Base-by-base conservation (phyloP, 2,329 filamentous ascomycete genomes). In the Domatiomyces globalis region DNA sequence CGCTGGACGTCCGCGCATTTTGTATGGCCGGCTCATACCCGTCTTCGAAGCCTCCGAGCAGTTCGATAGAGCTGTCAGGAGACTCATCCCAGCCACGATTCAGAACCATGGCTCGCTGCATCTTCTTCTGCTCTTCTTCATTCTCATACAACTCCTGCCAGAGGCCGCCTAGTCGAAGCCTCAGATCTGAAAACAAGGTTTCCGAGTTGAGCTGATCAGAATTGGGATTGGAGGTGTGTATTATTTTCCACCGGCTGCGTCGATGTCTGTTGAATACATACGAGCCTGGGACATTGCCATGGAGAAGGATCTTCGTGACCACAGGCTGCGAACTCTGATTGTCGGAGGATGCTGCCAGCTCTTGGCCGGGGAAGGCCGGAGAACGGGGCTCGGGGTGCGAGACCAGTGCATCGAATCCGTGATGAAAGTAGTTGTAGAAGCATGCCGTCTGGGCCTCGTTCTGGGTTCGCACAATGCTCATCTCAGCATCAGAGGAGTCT, bases 381-480 rank as follows among this genome's bases (percentile, higher is more conserved):
- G 20, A 17, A 15, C 39, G 15, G 36, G 36, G 5, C 25, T 42
- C 15, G 7, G 82, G 84, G 0, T 84, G 81, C 0, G 90, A 94
- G n/a, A 98, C 78, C 4, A 96, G 75, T 8, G 95, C 78, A 66
- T 98, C 92, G 63, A 98, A 94, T 1, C 92, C 92, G 56, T 95
- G 83, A 58, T 90, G 84, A 64, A 95, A 98, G 66, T 98, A 98
- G 66, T 96, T 96, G 69, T 92, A 95, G 65, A 96, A 98, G 58
- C 83, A 88, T 61, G 2, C 68, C 64, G n/a, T 69, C 56, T 45
- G 49, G 5, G 64, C 65, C 5, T 66, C 64, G 39, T 73, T 69
- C 64, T 94, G 87, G 3, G 80, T 77, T 1, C 81, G 78, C 2
- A 67, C 81, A 59, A 65, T 74, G 71, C 57, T 73, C 27, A 68